Evolutionary conservation across 2,329 filamentous ascomycete genomes (phyloP), one percentile per base, ranked within the genome.

Genomic region (Claviceps sp.): DNA sequence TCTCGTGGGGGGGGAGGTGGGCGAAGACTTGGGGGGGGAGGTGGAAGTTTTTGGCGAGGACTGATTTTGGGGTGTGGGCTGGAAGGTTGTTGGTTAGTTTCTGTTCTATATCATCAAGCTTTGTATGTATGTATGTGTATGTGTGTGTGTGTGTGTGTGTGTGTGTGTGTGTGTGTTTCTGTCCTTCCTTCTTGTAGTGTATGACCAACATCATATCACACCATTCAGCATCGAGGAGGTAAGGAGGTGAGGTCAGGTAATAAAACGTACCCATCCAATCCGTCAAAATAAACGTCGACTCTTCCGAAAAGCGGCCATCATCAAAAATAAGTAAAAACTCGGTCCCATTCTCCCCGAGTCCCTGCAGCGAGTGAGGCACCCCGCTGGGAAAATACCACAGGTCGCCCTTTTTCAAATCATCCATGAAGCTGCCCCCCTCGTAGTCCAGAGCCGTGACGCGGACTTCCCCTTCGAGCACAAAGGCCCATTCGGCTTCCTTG

Each of bases 331-430:
- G 65, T 14, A 75, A 65, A 49, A 74, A 74, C 59, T 74, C 71
- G 45, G 70, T 73, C 46, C 72, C 85, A 46, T 85, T 83, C 26
- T 76, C 71, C 44, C 78, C 75, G 1, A 89, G 70, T 0, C 84
- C 86, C 65, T 89, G 86, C 1, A 90, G 76, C 0, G 84, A 87
- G 65, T 90, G 86, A 11, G 86, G 86, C 38, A 89, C 77, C 6
- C 86, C 86, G 11, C 81, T 80, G 22, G 86, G 86, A 68, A 90
- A 90, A 61, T 87, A 90, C 85, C 85, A 90, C 6, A 90, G 65
- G 58, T 90, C 87, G 4, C 87, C 87, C 61, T 85, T 82, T 61
- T 81, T 76, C 22, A 90, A 68, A 61, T 90, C 86, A 57, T 89
- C 86, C 55, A 89, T 78, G 64, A 88, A 89, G 56, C 80, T 86